Percentiles rank a stretch among this genome's conserved stretches.
Evolutionary conservation across 1,139 yeast genomes (phyloP).

Genomic region (Diutina neorugosa): DNA sequence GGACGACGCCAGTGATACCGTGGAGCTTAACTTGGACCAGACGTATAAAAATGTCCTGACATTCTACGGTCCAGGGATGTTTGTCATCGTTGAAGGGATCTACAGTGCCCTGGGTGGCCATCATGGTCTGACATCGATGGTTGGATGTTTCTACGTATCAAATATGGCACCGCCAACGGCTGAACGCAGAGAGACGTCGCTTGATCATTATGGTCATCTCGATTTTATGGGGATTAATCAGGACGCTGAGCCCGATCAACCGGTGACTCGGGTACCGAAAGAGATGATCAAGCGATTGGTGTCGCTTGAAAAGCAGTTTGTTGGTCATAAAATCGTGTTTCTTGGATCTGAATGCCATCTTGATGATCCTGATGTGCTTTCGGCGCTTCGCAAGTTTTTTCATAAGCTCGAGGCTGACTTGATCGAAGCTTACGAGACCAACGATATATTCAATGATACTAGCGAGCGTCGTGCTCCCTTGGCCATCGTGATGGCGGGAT

Average conservation of each 20-base stretch:
- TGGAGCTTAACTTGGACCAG: conserved; percentile 60
- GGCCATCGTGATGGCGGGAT: conserved; percentile 35
- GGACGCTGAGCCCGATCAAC: conserved; percentile 41
- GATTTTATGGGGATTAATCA: conserved; percentile 66
- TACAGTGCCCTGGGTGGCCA: conserved; percentile 52
- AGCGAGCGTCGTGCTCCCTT: conserved; percentile 24
- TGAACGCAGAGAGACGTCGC: conserved; percentile 54
- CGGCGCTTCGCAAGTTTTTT: conserved; percentile 9
- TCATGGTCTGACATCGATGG: conserved; percentile 17
- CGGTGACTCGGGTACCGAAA: conserved; percentile 12
- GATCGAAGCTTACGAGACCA: conserved; percentile 19
- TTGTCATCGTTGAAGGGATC: conserved; percentile 75
- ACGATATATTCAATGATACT: neutral
- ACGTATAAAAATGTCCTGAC: conserved; percentile 55
- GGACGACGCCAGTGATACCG: conserved; percentile 72
- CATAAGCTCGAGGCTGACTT: conserved; percentile 7
- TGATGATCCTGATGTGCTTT: conserved; percentile 24
- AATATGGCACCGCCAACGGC: conserved; percentile 83
- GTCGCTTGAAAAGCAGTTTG: conserved; percentile 42
- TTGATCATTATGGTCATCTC: conserved; percentile 64
- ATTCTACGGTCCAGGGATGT: conserved; percentile 70
- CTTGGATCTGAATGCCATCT: conserved; percentile 66
- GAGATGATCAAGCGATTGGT: conserved; percentile 40
- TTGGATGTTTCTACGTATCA: conserved; percentile 56
- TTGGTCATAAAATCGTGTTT: conserved; percentile 48